Conservation (phyloP, 495 filamentous ascomycete genomes). For the Penicillium herquei region DNA sequence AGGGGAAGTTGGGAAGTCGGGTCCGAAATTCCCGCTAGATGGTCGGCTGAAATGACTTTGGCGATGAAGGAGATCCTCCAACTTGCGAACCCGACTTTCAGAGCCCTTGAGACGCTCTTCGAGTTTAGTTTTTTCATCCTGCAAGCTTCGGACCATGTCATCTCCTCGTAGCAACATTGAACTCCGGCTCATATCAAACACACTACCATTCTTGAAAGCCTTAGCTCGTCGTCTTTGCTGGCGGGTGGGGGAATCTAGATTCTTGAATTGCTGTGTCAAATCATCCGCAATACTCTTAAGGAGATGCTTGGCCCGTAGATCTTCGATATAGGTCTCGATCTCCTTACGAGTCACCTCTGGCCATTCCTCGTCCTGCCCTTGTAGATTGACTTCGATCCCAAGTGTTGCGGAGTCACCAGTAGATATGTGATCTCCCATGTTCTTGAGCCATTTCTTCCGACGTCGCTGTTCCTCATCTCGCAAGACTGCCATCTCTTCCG, state of each 20-base stretch:
- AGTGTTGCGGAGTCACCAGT: constrained; percentile 64
- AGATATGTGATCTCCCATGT: constrained; percentile 59
- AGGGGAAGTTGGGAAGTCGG: constrained; percentile 47
- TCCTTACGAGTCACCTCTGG: constrained; percentile 61
- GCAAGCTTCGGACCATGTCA: constrained; percentile 69
- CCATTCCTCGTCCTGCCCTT: constrained; percentile 77
- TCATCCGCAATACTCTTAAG: constrained; percentile 52
- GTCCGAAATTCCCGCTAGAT: constrained; percentile 64
- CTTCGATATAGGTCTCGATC: constrained; percentile 53
- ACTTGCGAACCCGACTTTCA: constrained; percentile 84
- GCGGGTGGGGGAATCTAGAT: constrained; percentile 65
- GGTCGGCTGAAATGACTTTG: constrained; percentile 72
- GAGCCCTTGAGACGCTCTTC: constrained; percentile 82
- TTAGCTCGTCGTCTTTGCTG: constrained; percentile 76
- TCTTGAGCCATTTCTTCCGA: constrained; percentile 86
- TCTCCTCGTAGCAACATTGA: constrained; percentile 79
- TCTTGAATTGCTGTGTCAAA: constrained; percentile 62
- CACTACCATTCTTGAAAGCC: constrained; percentile 92
- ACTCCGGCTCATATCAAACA: constrained; percentile 80
- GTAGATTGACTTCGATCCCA: constrained; percentile 80
- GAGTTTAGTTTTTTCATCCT: constrained; percentile 74
- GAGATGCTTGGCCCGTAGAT: constrained; percentile 42
- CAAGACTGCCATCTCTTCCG: constrained; percentile 86
- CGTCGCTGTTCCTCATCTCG: constrained; percentile 89
- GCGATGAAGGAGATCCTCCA: constrained; percentile 91